phyloP scores from a whole-genome alignment of 331 rosid genomes.

The Stylosanthes scabra region DNA sequence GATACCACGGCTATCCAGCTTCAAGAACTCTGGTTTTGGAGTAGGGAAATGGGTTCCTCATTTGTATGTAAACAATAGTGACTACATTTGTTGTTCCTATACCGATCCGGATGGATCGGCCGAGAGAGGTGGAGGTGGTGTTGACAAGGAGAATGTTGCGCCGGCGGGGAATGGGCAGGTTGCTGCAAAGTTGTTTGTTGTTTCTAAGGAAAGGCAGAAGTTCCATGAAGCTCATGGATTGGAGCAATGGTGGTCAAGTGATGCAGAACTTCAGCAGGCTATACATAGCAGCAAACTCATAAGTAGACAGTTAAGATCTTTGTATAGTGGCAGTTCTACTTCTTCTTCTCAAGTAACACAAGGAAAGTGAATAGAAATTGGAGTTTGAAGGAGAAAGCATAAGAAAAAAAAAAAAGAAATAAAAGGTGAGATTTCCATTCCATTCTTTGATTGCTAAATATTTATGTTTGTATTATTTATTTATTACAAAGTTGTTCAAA shows the following conservation, averaged over 20 bases:
- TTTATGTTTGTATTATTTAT: too few relatives aligned
- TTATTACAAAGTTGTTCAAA: too few relatives aligned
- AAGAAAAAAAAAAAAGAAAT: too few relatives aligned
- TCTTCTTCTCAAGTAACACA: constrained; percentile 43
- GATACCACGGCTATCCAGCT: constrained; percentile 53
- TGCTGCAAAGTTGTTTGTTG: constrained; percentile 84
- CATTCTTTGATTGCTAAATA: too few relatives aligned
- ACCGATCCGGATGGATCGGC: constrained; percentile 57
- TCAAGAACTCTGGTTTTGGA: constrained; percentile 46
- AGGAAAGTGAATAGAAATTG: constrained; percentile 20
- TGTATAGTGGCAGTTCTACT: constrained; percentile 49
- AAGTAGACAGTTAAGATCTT: constrained; percentile 82
- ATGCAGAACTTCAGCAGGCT: constrained; percentile 80
- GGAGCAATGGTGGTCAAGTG: constrained; percentile 99
- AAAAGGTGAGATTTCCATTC: too few relatives aligned
- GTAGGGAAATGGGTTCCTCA: constrained; percentile 85
- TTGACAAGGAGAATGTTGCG: constrained; percentile 54
- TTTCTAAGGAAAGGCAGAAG: constrained; percentile 88
- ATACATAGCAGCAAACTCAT: constrained; percentile 82
- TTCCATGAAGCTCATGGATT: constrained; percentile 95
- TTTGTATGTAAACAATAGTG: constrained; percentile 90
- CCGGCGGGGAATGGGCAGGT: constrained; percentile 45
- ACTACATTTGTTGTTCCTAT: constrained; percentile 90
- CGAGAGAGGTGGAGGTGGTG: constrained; percentile 28
- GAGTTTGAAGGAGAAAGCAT: not conserved